A percentile compares a stretch with the other conserved stretches of the same genome.
Conservation (phyloP, 1,139 yeast genomes). For the Debaryomycetaceae sp. region DNA sequence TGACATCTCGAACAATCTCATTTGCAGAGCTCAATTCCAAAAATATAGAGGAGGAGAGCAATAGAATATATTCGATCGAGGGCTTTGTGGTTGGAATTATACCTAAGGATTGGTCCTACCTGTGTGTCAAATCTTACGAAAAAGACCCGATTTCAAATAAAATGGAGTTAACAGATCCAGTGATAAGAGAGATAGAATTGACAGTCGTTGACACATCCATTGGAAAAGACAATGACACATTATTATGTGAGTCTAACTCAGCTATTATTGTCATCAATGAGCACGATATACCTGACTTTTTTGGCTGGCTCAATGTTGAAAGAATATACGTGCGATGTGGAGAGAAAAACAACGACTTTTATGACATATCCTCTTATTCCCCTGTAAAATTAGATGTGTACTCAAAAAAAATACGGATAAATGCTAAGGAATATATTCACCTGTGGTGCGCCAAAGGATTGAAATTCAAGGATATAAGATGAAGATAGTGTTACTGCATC, state of each 20-base stretch:
- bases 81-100: conserved; percentile 18
- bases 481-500: conserved; percentile 1
- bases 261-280: conserved; percentile 15
- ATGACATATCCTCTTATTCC: not conserved
- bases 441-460: conserved; percentile 9
- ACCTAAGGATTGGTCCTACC: conserved; percentile 22
- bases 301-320: conserved; percentile 17
- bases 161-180: conserved; percentile 20
- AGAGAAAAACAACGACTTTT: conserved; percentile 1
- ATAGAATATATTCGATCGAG: conserved; percentile 13
- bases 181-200: conserved; percentile 18
- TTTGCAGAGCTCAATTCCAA: conserved; percentile 3
- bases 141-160: conserved; percentile 3
- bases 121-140: conserved; percentile 24
- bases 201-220: conserved; percentile 13
- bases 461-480: not conserved
- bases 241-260: conserved; percentile 13
- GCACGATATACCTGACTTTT: conserved; percentile 13
- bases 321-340: conserved; percentile 14
- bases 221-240: conserved; percentile 1
- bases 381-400: conserved; percentile 7
- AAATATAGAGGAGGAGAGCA: conserved; percentile 7
- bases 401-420: conserved; percentile 9
- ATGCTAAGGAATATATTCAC: not conserved
- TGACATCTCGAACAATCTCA: not conserved